phyloP scores from a whole-genome alignment of 768 basidiomycete species.

The Hebeloma cylindrosporum region DNA sequence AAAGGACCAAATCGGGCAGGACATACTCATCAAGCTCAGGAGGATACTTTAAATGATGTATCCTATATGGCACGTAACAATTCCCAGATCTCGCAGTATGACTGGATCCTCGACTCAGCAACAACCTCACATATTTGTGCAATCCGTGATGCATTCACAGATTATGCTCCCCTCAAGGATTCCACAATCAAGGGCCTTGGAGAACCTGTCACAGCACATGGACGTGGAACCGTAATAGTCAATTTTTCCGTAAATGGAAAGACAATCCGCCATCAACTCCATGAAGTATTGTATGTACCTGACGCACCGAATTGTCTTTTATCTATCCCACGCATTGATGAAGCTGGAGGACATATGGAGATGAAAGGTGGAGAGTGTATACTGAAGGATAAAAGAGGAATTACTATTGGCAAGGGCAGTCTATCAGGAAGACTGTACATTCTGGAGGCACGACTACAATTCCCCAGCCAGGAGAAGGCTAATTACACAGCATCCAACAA shows the following conservation, averaged over 20 bases:
- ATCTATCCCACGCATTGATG: slow-evolving; percentile 20
- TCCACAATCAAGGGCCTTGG: slow-evolving; percentile 20
- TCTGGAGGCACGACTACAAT: slow-evolving; percentile 13
- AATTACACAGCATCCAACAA: slow-evolving; percentile 10
- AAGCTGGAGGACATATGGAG: slow-evolving; percentile 16
- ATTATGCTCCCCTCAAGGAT: slow-evolving; percentile 17
- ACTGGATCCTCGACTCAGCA: slow-evolving; percentile 26
- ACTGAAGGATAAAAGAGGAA: slow-evolving; percentile 12
- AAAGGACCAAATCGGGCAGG: slow-evolving; percentile 15
- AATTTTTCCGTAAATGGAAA: slow-evolving; percentile 19
- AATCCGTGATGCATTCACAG: slow-evolving; percentile 17
- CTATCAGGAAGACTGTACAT: slow-evolving; percentile 15
- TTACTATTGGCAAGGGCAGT: slow-evolving; percentile 9
- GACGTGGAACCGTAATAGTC: slow-evolving; percentile 19
- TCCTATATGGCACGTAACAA: neutral
- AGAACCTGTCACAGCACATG: slow-evolving; percentile 7
- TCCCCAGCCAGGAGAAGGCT: slow-evolving; percentile 6
- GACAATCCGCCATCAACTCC: slow-evolving; percentile 17
- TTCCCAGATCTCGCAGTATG: slow-evolving; percentile 12
- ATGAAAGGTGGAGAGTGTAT: slow-evolving; percentile 17
- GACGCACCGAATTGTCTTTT: slow-evolving; percentile 23
- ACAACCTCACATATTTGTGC: slow-evolving; percentile 29
- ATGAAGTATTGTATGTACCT: slow-evolving; percentile 22
- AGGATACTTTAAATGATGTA: slow-evolving; percentile 5
- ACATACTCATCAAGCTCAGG: slow-evolving; percentile 11